Evolutionary conservation across 176 grass and related monocot species (phyloP).

Genomic region (Raddia distichophylla): DNA sequence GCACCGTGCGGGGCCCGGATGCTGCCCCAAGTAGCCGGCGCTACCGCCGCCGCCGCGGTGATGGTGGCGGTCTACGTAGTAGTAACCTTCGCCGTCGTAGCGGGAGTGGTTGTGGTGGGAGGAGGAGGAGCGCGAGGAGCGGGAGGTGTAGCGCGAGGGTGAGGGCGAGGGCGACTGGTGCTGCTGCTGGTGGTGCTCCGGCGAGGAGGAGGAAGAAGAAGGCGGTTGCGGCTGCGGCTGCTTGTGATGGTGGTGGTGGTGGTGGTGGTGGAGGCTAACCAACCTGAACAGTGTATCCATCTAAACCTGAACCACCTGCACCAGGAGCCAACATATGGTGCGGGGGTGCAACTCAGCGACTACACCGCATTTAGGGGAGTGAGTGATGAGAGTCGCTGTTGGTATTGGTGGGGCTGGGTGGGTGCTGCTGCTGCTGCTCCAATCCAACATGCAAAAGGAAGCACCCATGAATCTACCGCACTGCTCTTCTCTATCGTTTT

Average conservation of each 20-base stretch:
- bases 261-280: conserved; percentile 42
- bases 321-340: conserved; percentile 29
- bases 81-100: background rate
- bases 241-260: conserved; percentile 34
- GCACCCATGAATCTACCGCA: background rate
- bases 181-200: conserved; percentile 29
- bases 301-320: conserved; percentile 41
- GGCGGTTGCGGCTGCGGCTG: background rate
- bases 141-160: conserved; percentile 27
- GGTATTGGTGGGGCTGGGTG: too few species aligned
- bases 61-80: background rate
- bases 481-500: too few species aligned
- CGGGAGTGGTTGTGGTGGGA: conserved; percentile 38
- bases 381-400: background rate
- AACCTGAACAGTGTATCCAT: conserved; percentile 42
- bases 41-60: background rate
- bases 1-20: conserved; percentile 30
- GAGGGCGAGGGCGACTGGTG: background rate
- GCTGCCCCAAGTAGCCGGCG: background rate
- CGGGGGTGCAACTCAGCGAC: conserved; percentile 9
- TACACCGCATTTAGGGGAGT: background rate
- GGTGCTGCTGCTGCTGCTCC: too few species aligned
- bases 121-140: conserved; percentile 35
- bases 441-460: background rate
- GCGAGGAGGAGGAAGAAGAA: conserved; percentile 9